Evolutionary conservation across 2,329 filamentous ascomycete genomes (phyloP).

Genomic region (Cordyceps pruinosa): DNA sequence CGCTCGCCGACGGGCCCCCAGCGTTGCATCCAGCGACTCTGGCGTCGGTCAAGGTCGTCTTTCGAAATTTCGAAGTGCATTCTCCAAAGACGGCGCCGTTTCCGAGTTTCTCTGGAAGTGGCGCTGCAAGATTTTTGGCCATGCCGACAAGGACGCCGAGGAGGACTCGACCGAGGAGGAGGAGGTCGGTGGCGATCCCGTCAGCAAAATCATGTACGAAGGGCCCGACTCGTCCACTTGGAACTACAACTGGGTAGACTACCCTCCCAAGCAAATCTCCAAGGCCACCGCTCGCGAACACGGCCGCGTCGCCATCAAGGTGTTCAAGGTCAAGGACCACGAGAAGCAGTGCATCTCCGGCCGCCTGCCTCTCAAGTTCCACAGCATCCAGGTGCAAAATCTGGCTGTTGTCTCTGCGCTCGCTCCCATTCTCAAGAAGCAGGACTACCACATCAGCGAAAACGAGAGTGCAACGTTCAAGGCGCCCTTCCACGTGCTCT

Average conservation of each 20-base stretch:
- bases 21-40: background rate
- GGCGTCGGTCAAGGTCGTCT: background rate
- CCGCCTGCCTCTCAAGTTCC: slow-evolving; percentile 31
- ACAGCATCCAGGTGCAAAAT: slow-evolving; percentile 38
- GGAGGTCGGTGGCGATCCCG: slow-evolving; percentile 22
- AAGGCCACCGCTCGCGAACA: slow-evolving; percentile 30
- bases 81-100: slow-evolving; percentile 12
- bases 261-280: slow-evolving; percentile 36
- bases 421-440: slow-evolving; percentile 36
- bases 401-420: slow-evolving; percentile 33
- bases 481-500: slow-evolving; percentile 35
- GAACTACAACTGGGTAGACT: slow-evolving; percentile 32
- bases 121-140: slow-evolving; percentile 25
- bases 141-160: slow-evolving; percentile 12
- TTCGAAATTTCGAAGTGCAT: background rate
- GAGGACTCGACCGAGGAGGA: slow-evolving; percentile 15
- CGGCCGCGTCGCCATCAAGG: slow-evolving; percentile 36
- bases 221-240: slow-evolving; percentile 20
- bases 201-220: slow-evolving; percentile 36
- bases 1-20: background rate
- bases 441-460: slow-evolving; percentile 32
- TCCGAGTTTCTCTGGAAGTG: slow-evolving; percentile 26
- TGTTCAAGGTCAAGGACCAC: slow-evolving; percentile 40
- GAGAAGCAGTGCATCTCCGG: slow-evolving; percentile 33
- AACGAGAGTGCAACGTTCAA: slow-evolving; percentile 30